Evolutionary conservation across 2,329 filamentous ascomycete genomes (phyloP), one percentile per base, ranked within the genome.

Genomic region (Beauveria medogensis): DNA sequence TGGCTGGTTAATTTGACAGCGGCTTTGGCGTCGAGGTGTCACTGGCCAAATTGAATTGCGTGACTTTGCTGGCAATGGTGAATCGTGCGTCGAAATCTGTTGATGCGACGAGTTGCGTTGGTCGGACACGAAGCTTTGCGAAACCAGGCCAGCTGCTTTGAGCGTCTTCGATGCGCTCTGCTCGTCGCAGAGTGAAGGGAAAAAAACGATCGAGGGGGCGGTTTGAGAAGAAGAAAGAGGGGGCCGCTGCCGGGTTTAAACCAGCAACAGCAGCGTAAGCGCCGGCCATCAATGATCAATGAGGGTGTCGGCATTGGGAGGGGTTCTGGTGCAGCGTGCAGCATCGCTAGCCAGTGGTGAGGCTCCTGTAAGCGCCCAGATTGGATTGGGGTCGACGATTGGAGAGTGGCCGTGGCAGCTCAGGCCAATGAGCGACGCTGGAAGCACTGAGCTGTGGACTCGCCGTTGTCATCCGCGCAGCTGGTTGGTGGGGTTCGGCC

Each of bases 281-380:
- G 48, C 56, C 41, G 41, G 41, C 30, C 12, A 12, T 58, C 4
- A 24, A 53, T 53, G 50, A 12, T 58, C 4, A 24, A 53, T 53
- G 50, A 41, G 40, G 28, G 30, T 54, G 50, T n/a, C 18, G 22
- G 50, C 58, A 55, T 47, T 9, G 22, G n/a, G 58, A 60, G 58
- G 58, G 58, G 58, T 48, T 48, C 22, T 48, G 37, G 9, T 55
- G 51, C 43, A 51, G 43, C 22, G 16, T 34, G 43, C 57, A 44
- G 10, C 50, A 60, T 54, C 26, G 18, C 43, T 43, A 54, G 57
- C 48, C 48, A 55, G 43, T 61, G 41, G 44, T 61, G 59, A 61
- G 7, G 51, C 44, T 61, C 24, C 59, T 61, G 51, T 61, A 61
- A 61, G 59, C 59, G 59, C 59, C 59, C 52, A 22, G 52, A 61